These are phyloP conservation scores for Schizopora paradoxa DNA, from an alignment of 1,284 basidiomycete genomes.

Conservation along the genomic window DNA sequence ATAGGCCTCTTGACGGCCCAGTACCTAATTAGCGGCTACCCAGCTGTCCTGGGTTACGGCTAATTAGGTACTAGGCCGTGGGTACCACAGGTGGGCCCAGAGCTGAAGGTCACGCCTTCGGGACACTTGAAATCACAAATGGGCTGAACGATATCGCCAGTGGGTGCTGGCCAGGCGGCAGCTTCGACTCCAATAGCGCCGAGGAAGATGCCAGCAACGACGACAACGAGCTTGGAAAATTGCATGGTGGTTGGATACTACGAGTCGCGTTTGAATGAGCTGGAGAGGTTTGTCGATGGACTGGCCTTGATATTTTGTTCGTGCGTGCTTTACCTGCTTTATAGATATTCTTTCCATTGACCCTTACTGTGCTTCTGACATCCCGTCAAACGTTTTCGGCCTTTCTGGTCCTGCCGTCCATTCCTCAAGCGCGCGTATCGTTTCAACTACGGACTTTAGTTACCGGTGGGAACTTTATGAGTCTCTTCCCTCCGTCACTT, in stretches of 20 bases:
- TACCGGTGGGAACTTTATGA: slow-evolving; percentile 1
- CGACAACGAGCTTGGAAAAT: slow-evolving; percentile 9
- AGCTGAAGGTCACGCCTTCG: slow-evolving; percentile 2
- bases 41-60: too few species aligned
- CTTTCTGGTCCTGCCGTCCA: background rate
- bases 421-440: too few species aligned
- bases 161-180: slow-evolving; percentile 3
- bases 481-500: background rate
- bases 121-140: slow-evolving; percentile 7
- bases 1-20: too few species aligned
- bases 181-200: slow-evolving; percentile 5
- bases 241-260: slow-evolving; percentile 6
- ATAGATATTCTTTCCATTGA: background rate
- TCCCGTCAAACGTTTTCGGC: background rate
- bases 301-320: background rate
- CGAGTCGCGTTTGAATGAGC: background rate
- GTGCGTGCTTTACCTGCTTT: background rate
- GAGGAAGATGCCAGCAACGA: slow-evolving; percentile 4
- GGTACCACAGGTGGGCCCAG: too few species aligned
- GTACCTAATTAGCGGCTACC: too few species aligned
- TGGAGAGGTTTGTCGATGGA: background rate
- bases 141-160: too few species aligned
- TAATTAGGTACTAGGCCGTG: too few species aligned
- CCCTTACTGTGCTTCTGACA: background rate
- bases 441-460: too few species aligned